Evolutionary conservation across 2,329 filamentous ascomycete species (phyloP), one percentile per base, ranked within the genome.

Genomic region (Fusarium sacchari): DNA sequence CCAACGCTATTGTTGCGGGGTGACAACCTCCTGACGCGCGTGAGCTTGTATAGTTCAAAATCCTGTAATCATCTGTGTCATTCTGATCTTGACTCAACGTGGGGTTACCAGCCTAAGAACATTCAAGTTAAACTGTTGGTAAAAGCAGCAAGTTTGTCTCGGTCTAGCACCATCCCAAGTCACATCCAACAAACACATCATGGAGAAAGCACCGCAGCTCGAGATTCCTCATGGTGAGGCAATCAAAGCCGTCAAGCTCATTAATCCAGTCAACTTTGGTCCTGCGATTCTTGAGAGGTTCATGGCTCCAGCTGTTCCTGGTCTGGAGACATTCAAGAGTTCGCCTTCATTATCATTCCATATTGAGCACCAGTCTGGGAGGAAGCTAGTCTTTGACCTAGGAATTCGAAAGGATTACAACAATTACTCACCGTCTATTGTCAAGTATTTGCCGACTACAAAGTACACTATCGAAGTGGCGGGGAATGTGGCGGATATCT

Each of bases 201-300:
- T 67, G 55, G 43, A 22, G 39, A 49, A 28, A 58, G 55, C 30
- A 61, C 46, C 17, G 3, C 42, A 32, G 7, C 55, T 72, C 18
- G 43, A 50, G 15, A 64, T 74, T 24, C 74, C 71, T 11, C 39
- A 12, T 2, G 74, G 73, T 24, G 46, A 69, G 24, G 57, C 46
- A 4, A 30, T 72, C 4, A 24, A 58, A n/a, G 77, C 64, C 3
- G 79, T 82, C 28, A 81, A 74, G 63, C 72, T 84, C 43, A 83
- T 84, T 34, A 83, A 82, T 50, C 77, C 82, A 0, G 81, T 82
- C 28, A 82, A 83, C 36, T 83, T 84, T 60, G 82, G 82, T 1
- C 82, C 82, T 7, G 79, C 82, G 10, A 79, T 83, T 30, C 68
- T 84, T 14, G 70, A 81, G 7, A 76, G 82, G 12, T 83, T 84